These are phyloP conservation scores for Fraxinus anomala DNA, from an alignment of 257 asterid species.

Conservation along the genomic window DNA sequence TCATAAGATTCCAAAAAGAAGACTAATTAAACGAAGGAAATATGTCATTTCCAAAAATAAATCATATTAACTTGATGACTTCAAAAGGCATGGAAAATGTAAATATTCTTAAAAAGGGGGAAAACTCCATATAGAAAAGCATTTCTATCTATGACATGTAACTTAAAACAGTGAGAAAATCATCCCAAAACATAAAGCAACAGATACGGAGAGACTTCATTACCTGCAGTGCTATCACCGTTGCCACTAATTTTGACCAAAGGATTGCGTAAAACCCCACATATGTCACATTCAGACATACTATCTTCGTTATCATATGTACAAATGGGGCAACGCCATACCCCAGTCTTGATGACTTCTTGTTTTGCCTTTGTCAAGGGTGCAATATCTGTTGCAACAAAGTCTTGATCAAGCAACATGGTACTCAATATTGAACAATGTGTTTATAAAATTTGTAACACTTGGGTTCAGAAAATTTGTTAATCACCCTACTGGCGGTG, in stretches of 20 bases:
- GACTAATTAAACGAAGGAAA: slow-evolving; percentile 17
- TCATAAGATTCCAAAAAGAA: slow-evolving; percentile 7
- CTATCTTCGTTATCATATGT: slow-evolving; percentile 82
- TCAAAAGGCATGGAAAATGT: slow-evolving; percentile 19
- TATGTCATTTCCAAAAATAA: slow-evolving; percentile 5
- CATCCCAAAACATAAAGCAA: slow-evolving; percentile 8
- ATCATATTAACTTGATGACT: slow-evolving; percentile 18
- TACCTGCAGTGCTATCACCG: slow-evolving; percentile 56
- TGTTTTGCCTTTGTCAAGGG: slow-evolving; percentile 41
- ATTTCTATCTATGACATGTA: slow-evolving; percentile 20
- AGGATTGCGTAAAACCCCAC: slow-evolving; percentile 92
- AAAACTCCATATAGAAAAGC: slow-evolving; percentile 10
- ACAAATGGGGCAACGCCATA: slow-evolving; percentile 94
- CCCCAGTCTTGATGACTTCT: slow-evolving; percentile 43
- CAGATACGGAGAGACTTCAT: background rate
- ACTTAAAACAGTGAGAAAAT: slow-evolving; percentile 7
- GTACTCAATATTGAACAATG: slow-evolving; percentile 22
- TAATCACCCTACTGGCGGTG: background rate
- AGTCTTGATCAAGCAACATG: slow-evolving; percentile 30
- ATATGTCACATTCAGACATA: slow-evolving; percentile 82
- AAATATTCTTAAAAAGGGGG: background rate
- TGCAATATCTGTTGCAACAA: slow-evolving; percentile 39
- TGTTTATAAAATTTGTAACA: background rate
- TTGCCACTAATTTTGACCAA: slow-evolving; percentile 59
- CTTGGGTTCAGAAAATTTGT: background rate